phyloP scores from a whole-genome alignment of 2,329 filamentous ascomycete genomes.

The Colletotrichum sidae region DNA sequence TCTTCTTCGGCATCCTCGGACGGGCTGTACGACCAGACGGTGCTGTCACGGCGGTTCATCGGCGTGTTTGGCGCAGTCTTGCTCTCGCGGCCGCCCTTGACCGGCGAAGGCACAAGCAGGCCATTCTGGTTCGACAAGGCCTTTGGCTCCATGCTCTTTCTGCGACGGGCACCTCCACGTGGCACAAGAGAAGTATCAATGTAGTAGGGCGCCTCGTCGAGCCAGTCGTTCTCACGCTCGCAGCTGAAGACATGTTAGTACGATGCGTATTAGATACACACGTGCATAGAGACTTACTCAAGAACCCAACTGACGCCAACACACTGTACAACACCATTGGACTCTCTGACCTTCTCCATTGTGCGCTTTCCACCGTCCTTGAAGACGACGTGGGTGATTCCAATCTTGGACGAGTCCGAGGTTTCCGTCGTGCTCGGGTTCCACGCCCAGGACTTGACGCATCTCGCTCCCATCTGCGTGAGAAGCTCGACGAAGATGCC shows the following conservation, averaged over 20 bases:
- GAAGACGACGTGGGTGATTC: slow-evolving; percentile 89
- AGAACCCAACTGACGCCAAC: slow-evolving; percentile 91
- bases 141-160: slow-evolving; percentile 85
- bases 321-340: slow-evolving; percentile 81
- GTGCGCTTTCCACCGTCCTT: slow-evolving; percentile 88
- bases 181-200: slow-evolving; percentile 76
- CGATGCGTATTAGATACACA: neutral
- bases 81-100: slow-evolving; percentile 43
- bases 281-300: slow-evolving; percentile 72
- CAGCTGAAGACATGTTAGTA: slow-evolving; percentile 61
- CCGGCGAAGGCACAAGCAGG: slow-evolving; percentile 62
- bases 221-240: slow-evolving; percentile 80
- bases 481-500: slow-evolving; percentile 85
- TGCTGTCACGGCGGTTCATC: slow-evolving; percentile 64
- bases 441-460: slow-evolving; percentile 82
- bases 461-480: slow-evolving; percentile 83
- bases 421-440: slow-evolving; percentile 60
- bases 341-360: slow-evolving; percentile 81
- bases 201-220: slow-evolving; percentile 77
- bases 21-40: slow-evolving; percentile 66
- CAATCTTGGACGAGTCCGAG: slow-evolving; percentile 64
- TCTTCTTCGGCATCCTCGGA: slow-evolving; percentile 57
- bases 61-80: slow-evolving; percentile 60
- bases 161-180: slow-evolving; percentile 76
- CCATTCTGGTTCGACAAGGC: slow-evolving; percentile 77